Evolutionary conservation across 371 early-diverging fungal genomes (phyloP), one percentile per base, ranked within the genome.

Genomic region (Mucor piriformis): DNA sequence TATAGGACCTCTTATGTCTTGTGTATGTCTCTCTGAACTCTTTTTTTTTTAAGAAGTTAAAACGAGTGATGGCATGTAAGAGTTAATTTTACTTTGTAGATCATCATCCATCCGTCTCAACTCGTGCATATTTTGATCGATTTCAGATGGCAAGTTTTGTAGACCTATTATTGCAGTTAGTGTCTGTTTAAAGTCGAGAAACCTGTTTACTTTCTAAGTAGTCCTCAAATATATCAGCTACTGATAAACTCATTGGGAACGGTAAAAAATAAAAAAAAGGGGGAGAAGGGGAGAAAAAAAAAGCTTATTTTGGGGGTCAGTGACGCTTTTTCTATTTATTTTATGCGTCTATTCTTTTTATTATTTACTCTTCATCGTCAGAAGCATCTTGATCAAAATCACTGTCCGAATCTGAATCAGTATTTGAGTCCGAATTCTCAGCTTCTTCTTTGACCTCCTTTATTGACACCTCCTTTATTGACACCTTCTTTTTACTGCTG

Each of bases 41-140:
- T 64, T 38, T 3, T n/a, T n/a, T n/a, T n/a, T 46, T 5, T 7
- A 35, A 12, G 25, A 56, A 29, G 8, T 21, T 4, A 25, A n/a
- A 2, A 50, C 3, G 2, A 25, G 24, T 46, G 2, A 7, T 0
- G 3, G 21, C 20, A 24, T 46, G 5, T 15, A 8, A 21, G 33
- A n/a, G n/a, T 29, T 32, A 1, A 13, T 1, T 29, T 56, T 72
- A 72, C 72, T 54, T 57, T 72, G 69, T 24, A 68, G 61, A 40
- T 72, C 73, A 25, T 72, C 73, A 56, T 72, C 73, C 68, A 72
- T 68, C 5, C 63, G 61, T n/a, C 73, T 59, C 25, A 72, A 56
- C 37, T 72, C 73, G 44, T 68, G 66, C 73, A 72, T 72, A 58
- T 72, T 68, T 61, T 72, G 73, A 58, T 72, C 68, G 40, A 72